These are phyloP conservation scores for Otatea glauca DNA, from an alignment of 176 grass and related monocot species.

Conservation along the genomic window DNA sequence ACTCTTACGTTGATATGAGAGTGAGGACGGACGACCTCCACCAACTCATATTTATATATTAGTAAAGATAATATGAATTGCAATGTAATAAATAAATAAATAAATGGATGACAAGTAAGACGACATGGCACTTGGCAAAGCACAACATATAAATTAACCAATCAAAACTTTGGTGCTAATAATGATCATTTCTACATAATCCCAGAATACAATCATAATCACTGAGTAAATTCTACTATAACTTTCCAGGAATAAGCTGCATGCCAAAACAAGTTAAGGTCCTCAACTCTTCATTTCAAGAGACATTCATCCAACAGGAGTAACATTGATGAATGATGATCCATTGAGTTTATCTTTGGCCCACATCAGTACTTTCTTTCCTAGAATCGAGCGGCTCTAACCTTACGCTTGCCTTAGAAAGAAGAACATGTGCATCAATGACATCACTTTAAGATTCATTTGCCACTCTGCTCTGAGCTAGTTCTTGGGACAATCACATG, in stretches of 20 bases:
- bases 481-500: constrained; percentile 82
- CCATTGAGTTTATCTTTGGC: too few relatives aligned
- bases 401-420: constrained; percentile 57
- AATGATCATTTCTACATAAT: constrained; percentile 2
- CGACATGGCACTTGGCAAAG: too few relatives aligned
- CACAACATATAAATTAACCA: too few relatives aligned
- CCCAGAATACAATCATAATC: neutral
- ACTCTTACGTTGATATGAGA: too few relatives aligned
- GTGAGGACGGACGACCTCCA: too few relatives aligned
- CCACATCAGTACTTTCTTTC: constrained; percentile 63
- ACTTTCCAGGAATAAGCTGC: constrained; percentile 23
- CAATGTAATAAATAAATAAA: too few relatives aligned
- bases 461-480: constrained; percentile 71
- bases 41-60: too few relatives aligned
- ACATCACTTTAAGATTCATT: constrained; percentile 67
- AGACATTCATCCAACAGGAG: neutral
- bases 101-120: too few relatives aligned
- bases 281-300: neutral
- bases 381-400: constrained; percentile 53
- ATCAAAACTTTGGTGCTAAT: neutral
- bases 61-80: too few relatives aligned
- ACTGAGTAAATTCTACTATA: constrained; percentile 26
- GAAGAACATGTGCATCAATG: constrained; percentile 49
- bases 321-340: constrained; percentile 12
- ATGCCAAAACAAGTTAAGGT: constrained; percentile 18